Conservation (phyloP, 768 basidiomycete species). For the Lentinus tigrinus region DNA sequence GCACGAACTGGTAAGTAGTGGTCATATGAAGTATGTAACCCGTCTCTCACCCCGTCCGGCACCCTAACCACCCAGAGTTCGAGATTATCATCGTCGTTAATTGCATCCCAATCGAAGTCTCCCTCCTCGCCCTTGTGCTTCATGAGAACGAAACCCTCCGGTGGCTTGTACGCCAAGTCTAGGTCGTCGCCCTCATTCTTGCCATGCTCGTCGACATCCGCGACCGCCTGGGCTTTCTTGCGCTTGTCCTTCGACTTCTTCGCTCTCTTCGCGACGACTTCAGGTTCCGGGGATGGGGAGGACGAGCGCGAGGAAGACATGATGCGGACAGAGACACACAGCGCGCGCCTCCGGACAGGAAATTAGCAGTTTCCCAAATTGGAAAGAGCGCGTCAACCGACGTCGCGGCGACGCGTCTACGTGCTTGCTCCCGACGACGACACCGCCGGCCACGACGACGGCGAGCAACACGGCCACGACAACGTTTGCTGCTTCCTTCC, state of each 20-base stretch:
- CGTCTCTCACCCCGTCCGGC: conserved; percentile 57
- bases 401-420: too few relatives aligned
- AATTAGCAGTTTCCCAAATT: conserved; percentile 5
- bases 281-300: conserved; percentile 20
- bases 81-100: conserved; percentile 52
- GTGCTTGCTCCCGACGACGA: too few relatives aligned
- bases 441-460: too few relatives aligned
- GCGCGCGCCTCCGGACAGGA: conserved; percentile 5
- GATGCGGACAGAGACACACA: background rate
- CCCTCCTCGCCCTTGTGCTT: conserved; percentile 41
- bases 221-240: conserved; percentile 13
- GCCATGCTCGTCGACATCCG: conserved; percentile 26
- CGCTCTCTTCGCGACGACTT: conserved; percentile 18
- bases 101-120: conserved; percentile 67
- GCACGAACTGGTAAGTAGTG: background rate
- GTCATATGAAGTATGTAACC: background rate
- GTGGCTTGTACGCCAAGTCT: conserved; percentile 62
- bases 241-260: conserved; percentile 29
- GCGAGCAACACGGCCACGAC: too few relatives aligned
- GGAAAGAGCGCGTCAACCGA: conserved; percentile 4
- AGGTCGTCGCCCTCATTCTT: conserved; percentile 56
- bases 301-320: conserved; percentile 14
- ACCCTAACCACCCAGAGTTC: conserved; percentile 74
- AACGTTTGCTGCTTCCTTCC: too few relatives aligned
- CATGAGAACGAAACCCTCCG: conserved; percentile 48